phyloP scores from a whole-genome alignment of 768 basidiomycete species.

The Tricholoma saponaceum region DNA sequence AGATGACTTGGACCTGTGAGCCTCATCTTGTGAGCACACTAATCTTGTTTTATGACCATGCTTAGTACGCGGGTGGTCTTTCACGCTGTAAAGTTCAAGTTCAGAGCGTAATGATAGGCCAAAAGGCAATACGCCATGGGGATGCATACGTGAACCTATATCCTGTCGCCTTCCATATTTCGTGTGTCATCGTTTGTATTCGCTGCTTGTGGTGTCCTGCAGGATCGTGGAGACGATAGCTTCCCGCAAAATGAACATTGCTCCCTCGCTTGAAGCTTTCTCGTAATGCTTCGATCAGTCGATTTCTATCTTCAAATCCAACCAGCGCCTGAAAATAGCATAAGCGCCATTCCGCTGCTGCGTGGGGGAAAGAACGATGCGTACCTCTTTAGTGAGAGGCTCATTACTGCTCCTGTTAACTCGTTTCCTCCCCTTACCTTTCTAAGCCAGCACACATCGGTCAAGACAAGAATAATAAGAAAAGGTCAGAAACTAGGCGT shows the following conservation, averaged over 20 bases:
- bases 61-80: slow-evolving; percentile 44
- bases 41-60: slow-evolving; percentile 47
- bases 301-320: slow-evolving; percentile 23
- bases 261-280: slow-evolving; percentile 28
- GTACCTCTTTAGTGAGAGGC: slow-evolving; percentile 12
- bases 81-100: slow-evolving; percentile 30
- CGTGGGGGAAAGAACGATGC: slow-evolving; percentile 1
- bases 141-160: slow-evolving; percentile 45
- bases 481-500: background rate
- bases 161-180: slow-evolving; percentile 45
- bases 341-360: background rate
- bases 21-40: slow-evolving; percentile 49
- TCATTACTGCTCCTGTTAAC: background rate
- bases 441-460: background rate
- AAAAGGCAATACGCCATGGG: background rate
- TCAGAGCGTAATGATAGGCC: background rate
- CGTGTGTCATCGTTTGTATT: slow-evolving; percentile 36
- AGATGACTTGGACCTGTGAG: slow-evolving; percentile 36
- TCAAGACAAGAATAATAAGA: background rate
- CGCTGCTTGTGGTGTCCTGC: slow-evolving; percentile 35
- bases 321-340: slow-evolving; percentile 21
- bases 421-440: background rate
- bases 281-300: slow-evolving; percentile 29
- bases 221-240: slow-evolving; percentile 28
- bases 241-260: slow-evolving; percentile 40